These are phyloP conservation scores for Hypoxylon subgilvum DNA, from an alignment of 495 filamentous ascomycete species.

Conservation along the genomic window DNA sequence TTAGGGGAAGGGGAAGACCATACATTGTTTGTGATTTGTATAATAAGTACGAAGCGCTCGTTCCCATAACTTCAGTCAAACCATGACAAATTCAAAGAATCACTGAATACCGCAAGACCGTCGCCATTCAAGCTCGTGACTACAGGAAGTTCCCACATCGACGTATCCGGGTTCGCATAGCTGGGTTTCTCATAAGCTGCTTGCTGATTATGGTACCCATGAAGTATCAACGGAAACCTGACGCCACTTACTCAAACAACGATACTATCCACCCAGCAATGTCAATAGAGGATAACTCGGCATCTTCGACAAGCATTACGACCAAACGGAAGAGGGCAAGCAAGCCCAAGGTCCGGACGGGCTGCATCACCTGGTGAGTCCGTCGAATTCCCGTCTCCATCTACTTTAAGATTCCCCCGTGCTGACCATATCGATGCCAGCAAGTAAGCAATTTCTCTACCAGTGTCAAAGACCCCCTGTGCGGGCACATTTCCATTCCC, in stretches of 20 bases:
- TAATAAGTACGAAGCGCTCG: slow-evolving; percentile 29
- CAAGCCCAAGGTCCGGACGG: slow-evolving; percentile 35
- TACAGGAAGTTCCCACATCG: not conserved
- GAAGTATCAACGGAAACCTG: slow-evolving; percentile 11
- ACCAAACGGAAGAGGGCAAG: slow-evolving; percentile 34
- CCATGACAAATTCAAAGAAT: slow-evolving; percentile 13
- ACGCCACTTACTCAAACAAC: slow-evolving; percentile 10
- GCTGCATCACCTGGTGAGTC: slow-evolving; percentile 36
- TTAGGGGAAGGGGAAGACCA: slow-evolving; percentile 10
- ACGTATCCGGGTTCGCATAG: not conserved
- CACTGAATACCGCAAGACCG: slow-evolving; percentile 7
- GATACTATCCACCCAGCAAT: slow-evolving; percentile 17
- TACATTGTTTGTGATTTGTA: slow-evolving; percentile 29
- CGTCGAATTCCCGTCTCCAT: no score
- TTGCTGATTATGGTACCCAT: slow-evolving; percentile 11
- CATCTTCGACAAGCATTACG: not conserved
- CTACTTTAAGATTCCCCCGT: no score
- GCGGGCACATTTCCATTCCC: not conserved
- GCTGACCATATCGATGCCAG: no score
- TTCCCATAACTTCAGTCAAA: not conserved
- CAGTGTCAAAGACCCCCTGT: not conserved
- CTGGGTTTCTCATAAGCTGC: not conserved
- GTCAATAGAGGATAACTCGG: not conserved
- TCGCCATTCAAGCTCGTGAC: slow-evolving; percentile 15
- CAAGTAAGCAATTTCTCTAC: slow-evolving; percentile 27